These are phyloP conservation scores for Gamarada debralockiae DNA, from an alignment of 495 filamentous ascomycete genomes.

Conservation along the genomic window DNA sequence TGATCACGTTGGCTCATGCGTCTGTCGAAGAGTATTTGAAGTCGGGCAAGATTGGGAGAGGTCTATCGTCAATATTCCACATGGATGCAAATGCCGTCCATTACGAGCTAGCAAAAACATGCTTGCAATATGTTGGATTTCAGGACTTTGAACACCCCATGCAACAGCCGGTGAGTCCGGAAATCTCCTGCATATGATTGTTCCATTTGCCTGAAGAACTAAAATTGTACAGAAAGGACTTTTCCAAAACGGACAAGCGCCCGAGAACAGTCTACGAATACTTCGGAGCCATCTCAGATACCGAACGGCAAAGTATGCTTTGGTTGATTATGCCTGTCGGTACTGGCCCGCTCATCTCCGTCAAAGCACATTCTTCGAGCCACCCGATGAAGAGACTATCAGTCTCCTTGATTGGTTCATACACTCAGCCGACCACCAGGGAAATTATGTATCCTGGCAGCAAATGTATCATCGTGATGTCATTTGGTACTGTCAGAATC, in stretches of 20 bases:
- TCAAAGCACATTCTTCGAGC: no score
- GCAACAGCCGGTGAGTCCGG: background rate
- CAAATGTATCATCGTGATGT: conserved; percentile 11
- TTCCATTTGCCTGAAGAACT: background rate
- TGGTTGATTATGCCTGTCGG: conserved; percentile 2
- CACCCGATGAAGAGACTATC: background rate
- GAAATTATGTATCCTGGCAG: conserved; percentile 12
- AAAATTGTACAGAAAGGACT: background rate
- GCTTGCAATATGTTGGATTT: conserved; percentile 12
- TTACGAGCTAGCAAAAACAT: conserved; percentile 3
- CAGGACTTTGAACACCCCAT: background rate
- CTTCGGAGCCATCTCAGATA: background rate
- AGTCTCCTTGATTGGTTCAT: conserved; percentile 9
- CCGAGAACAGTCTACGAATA: background rate
- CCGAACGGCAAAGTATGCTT: conserved; percentile 2
- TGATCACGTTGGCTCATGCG: conserved; percentile 2
- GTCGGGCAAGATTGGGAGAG: background rate
- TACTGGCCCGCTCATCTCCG: conserved; percentile 2
- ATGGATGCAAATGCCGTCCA: background rate
- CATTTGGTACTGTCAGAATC: background rate
- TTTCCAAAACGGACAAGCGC: no score
- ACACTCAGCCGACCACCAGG: background rate
- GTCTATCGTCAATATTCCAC: background rate
- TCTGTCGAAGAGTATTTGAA: conserved; percentile 6
- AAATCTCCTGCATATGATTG: no score